Percentiles rank a stretch among this genome's conserved stretches.
These are phyloP conservation scores for Priceomyces fermenticarens DNA, from an alignment of 805 yeast genomes.

Conservation along the genomic window DNA sequence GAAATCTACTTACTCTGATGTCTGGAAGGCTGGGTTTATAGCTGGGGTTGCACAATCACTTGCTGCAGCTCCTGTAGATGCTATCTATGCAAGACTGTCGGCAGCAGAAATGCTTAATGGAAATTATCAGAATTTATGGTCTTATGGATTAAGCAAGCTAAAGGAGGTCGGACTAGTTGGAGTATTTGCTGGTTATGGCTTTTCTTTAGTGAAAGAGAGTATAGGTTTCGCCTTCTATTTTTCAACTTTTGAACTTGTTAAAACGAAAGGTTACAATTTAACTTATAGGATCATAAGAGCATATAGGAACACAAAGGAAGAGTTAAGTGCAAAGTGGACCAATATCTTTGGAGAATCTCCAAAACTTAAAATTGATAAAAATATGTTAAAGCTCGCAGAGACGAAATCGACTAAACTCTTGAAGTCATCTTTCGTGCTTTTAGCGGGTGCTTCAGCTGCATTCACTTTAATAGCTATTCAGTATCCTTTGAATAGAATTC, in stretches of 20 bases:
- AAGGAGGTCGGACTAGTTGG: slow-evolving; percentile 75
- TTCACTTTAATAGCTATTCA: slow-evolving; percentile 71
- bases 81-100: slow-evolving; percentile 77
- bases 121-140: slow-evolving; percentile 69
- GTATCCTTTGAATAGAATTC: slow-evolving; percentile 78
- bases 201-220: slow-evolving; percentile 73
- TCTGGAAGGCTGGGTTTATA: slow-evolving; percentile 74
- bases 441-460: slow-evolving; percentile 90
- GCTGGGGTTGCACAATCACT: slow-evolving; percentile 89
- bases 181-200: slow-evolving; percentile 85
- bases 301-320: slow-evolving; percentile 39
- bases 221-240: slow-evolving; percentile 85
- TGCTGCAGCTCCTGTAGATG: slow-evolving; percentile 92
- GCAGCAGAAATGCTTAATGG: slow-evolving; percentile 72
- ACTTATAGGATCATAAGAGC: slow-evolving; percentile 45
- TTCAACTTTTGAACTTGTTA: slow-evolving; percentile 73
- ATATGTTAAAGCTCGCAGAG: slow-evolving; percentile 25
- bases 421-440: slow-evolving; percentile 63
- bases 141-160: slow-evolving; percentile 66
- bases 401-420: slow-evolving; percentile 47
- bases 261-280: slow-evolving; percentile 58
- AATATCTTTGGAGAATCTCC: slow-evolving; percentile 7
- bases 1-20: slow-evolving; percentile 39
- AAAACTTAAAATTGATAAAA: slow-evolving; percentile 15
- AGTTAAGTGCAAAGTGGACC: slow-evolving; percentile 11